A percentile compares a stretch with the other conserved stretches of the same genome.
phyloP scores from a whole-genome alignment of 2,329 filamentous ascomycete species.

The Curvularia verruculosa region DNA sequence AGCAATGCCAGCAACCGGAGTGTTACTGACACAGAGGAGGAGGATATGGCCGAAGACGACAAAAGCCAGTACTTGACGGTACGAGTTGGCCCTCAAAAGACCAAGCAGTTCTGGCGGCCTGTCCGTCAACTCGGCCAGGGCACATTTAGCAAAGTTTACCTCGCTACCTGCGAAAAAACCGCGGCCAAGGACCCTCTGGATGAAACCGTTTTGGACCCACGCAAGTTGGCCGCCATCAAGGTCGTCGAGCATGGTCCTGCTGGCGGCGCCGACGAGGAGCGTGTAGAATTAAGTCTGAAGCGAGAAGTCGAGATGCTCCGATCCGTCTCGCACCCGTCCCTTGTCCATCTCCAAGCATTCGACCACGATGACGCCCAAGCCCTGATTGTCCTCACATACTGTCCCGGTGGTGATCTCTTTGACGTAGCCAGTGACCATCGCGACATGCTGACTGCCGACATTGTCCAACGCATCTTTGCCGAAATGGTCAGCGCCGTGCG shows the following conservation, averaged over 20 bases:
- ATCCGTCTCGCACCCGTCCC: constrained; percentile 82
- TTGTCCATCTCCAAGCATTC: constrained; percentile 92
- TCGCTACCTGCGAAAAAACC: constrained; percentile 79
- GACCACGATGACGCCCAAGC: constrained; percentile 82
- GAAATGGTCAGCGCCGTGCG: constrained; percentile 84
- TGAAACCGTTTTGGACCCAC: constrained; percentile 65
- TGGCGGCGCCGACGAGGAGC: constrained; percentile 89
- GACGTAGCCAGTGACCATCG: constrained; percentile 81
- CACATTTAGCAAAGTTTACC: constrained; percentile 91
- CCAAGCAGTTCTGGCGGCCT: constrained; percentile 80
- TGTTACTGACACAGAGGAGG: constrained; percentile 61
- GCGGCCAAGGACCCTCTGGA: constrained; percentile 50
- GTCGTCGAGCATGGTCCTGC: constrained; percentile 93
- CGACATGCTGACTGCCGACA: constrained; percentile 67
- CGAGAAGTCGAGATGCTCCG: constrained; percentile 94
- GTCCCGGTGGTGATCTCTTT: constrained; percentile 92
- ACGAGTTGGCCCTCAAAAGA: constrained; percentile 65
- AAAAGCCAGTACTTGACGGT: constrained; percentile 55
- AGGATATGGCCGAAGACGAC: constrained; percentile 53
- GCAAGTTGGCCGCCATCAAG: constrained; percentile 90
- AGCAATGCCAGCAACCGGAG: constrained; percentile 67
- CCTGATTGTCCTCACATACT: constrained; percentile 87
- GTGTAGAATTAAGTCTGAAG: constrained; percentile 91
- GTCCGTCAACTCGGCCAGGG: constrained; percentile 85
- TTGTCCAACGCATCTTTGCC: constrained; percentile 85